These are phyloP conservation scores for Penicillium ucsense DNA, from an alignment of 495 filamentous ascomycete genomes.

Conservation along the genomic window DNA sequence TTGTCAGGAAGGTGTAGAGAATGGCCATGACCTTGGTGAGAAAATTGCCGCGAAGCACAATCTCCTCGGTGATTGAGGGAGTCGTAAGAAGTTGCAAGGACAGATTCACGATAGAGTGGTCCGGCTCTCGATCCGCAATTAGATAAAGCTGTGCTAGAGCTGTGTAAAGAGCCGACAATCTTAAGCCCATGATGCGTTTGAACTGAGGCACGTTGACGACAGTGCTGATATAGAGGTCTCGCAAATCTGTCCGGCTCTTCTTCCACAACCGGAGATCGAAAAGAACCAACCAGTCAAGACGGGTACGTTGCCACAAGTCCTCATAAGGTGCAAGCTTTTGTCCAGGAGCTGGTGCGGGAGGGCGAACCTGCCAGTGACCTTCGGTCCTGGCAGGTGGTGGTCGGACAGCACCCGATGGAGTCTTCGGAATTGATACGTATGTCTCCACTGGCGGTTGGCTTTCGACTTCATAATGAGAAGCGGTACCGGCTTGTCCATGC, in stretches of 20 bases:
- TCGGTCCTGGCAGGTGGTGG: constrained; percentile 42
- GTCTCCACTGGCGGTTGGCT: constrained; percentile 12
- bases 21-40: constrained; percentile 91
- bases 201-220: constrained; percentile 91
- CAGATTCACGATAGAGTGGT: constrained; percentile 96
- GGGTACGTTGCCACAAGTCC: constrained; percentile 76
- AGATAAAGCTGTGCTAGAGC: constrained; percentile 89
- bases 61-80: constrained; percentile 88
- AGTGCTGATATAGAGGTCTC: constrained; percentile 91
- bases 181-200: constrained; percentile 88
- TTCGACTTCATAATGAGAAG: constrained; percentile 5
- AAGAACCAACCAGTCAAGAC: constrained; percentile 92
- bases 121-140: constrained; percentile 91
- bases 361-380: constrained; percentile 78
- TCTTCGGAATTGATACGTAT: constrained; percentile 30
- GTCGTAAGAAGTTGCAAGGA: constrained; percentile 95
- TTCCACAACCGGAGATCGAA: constrained; percentile 97
- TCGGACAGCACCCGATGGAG: constrained; percentile 24
- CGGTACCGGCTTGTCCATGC: constrained; percentile 15
- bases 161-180: constrained; percentile 90
- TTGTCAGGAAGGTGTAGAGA: constrained; percentile 93
- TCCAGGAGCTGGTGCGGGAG: constrained; percentile 47
- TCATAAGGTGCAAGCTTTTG: constrained; percentile 60
- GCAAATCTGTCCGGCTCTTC: constrained; percentile 77
- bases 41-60: constrained; percentile 93